Evolutionary conservation across 1,139 yeast genomes (phyloP).

Genomic region (Meyerozyma carpophila): DNA sequence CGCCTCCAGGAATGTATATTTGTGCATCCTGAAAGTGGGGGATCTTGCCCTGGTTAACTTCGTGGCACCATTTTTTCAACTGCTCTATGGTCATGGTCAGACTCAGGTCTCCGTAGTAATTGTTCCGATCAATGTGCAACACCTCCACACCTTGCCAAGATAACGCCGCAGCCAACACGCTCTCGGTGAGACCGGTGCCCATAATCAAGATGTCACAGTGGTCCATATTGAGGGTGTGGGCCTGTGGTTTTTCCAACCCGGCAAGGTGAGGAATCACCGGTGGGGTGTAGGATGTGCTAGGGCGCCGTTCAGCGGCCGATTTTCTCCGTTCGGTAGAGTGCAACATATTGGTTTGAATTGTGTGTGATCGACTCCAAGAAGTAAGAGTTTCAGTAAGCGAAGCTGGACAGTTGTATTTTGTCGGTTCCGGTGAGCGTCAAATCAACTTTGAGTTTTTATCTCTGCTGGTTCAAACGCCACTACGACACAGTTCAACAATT

Average conservation of each 20-base stretch:
- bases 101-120: slow-evolving; percentile 81
- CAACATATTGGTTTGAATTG: neutral
- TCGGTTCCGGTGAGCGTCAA: no score
- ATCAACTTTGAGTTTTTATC: neutral
- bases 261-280: slow-evolving; percentile 75
- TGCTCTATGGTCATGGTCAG: slow-evolving; percentile 87
- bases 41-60: slow-evolving; percentile 48
- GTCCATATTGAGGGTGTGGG: slow-evolving; percentile 44
- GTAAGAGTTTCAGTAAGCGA: no score
- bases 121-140: slow-evolving; percentile 77
- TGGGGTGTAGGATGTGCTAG: slow-evolving; percentile 47
- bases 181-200: slow-evolving; percentile 90
- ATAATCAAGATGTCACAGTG: slow-evolving; percentile 81
- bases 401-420: no score
- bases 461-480: neutral
- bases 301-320: slow-evolving; percentile 71
- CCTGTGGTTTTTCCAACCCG: slow-evolving; percentile 66
- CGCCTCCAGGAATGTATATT: slow-evolving; percentile 63
- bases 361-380: no score
- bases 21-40: slow-evolving; percentile 55
- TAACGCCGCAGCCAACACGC: slow-evolving; percentile 86
- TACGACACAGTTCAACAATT: neutral
- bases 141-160: slow-evolving; percentile 96
- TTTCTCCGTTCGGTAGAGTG: slow-evolving; percentile 45
- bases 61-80: slow-evolving; percentile 71